phyloP scores from a whole-genome alignment of 2,329 filamentous ascomycete species.

The Pyrenophora teres region DNA sequence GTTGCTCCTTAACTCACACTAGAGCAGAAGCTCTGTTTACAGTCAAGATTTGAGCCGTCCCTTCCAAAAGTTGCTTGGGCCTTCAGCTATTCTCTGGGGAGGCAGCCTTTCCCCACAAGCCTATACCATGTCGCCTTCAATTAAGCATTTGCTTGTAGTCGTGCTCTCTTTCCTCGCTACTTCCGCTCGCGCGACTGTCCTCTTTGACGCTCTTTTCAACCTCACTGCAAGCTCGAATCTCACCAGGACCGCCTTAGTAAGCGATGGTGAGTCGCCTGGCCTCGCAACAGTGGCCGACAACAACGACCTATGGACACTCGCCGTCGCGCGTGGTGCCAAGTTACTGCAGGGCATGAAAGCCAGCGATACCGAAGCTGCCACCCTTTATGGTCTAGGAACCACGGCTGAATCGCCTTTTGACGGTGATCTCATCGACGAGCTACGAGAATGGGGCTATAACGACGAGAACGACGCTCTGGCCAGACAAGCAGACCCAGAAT shows the following conservation, averaged over 20 bases:
- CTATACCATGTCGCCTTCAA: background rate
- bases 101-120: background rate
- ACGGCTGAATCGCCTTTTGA: constrained; percentile 13
- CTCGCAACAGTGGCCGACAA: background rate
- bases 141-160: background rate
- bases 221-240: background rate
- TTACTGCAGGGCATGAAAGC: constrained; percentile 17
- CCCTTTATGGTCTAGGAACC: constrained; percentile 6
- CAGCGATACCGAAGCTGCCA: constrained; percentile 13
- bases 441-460: constrained; percentile 20
- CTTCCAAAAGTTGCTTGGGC: background rate
- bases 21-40: too few species aligned
- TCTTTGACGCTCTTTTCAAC: background rate
- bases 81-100: background rate
- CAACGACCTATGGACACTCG: constrained; percentile 4
- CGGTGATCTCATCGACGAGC: constrained; percentile 8
- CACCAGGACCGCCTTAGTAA: background rate
- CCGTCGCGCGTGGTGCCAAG: constrained; percentile 15
- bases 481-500: constrained; percentile 7
- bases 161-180: background rate
- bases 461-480: constrained; percentile 9
- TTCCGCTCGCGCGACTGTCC: background rate
- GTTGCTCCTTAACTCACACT: too few species aligned
- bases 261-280: background rate
- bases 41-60: too few species aligned